Conservation (phyloP, 1,139 yeast genomes). For the Yamadazyma aaseri region DNA sequence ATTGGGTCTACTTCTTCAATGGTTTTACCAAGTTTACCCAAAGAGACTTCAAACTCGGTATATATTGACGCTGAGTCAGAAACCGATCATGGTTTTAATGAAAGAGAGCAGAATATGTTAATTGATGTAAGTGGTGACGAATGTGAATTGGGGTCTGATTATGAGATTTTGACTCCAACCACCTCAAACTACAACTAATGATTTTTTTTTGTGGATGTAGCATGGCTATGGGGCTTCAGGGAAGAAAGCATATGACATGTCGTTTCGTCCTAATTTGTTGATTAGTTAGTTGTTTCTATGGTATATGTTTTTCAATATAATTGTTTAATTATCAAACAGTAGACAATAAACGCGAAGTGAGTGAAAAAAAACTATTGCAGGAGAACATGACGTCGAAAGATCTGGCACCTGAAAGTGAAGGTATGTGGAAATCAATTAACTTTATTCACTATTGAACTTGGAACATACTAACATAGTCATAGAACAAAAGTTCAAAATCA, state of each 20-base stretch:
- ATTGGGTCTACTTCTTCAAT: slow-evolving; percentile 30
- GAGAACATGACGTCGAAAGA: slow-evolving; percentile 24
- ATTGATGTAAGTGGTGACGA: slow-evolving; percentile 33
- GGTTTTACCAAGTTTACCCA: slow-evolving; percentile 37
- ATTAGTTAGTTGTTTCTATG: no score
- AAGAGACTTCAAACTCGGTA: slow-evolving; percentile 25
- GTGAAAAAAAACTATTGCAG: not conserved
- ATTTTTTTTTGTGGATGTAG: no score
- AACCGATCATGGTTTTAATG: slow-evolving; percentile 17
- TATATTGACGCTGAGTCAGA: slow-evolving; percentile 22
- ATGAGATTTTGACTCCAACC: slow-evolving; percentile 36
- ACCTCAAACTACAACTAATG: slow-evolving; percentile 10
- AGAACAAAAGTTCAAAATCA: slow-evolving; percentile 52
- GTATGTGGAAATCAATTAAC: slow-evolving; percentile 23
- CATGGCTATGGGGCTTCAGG: no score
- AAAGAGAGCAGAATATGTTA: slow-evolving; percentile 32
- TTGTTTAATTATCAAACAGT: no score
- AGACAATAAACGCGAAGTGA: slow-evolving; percentile 4
- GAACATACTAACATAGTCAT: slow-evolving; percentile 6
- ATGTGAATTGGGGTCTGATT: slow-evolving; percentile 34
- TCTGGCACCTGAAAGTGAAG: slow-evolving; percentile 41
- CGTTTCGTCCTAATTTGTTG: no score
- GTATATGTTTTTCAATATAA: no score
- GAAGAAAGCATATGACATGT: no score
- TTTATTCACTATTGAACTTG: not conserved